phyloP scores from a whole-genome alignment of 257 asterid genomes.

The Lantana camara region DNA sequence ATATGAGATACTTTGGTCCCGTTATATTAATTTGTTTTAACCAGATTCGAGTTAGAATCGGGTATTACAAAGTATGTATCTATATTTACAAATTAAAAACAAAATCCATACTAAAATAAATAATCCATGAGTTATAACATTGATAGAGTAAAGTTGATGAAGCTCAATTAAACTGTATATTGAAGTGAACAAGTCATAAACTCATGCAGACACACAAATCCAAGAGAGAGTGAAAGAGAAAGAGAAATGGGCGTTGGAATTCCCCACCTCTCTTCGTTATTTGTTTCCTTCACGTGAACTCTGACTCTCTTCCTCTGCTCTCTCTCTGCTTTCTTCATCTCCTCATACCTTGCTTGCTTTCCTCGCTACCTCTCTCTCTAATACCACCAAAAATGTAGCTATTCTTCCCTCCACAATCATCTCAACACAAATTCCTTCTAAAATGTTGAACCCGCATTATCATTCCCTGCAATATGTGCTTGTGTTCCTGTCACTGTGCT shows the following conservation, averaged over 20 bases:
- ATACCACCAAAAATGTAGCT: neutral
- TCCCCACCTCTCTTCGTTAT: slow-evolving; percentile 41
- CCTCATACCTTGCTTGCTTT: slow-evolving; percentile 25
- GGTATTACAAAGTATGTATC: too few relatives aligned
- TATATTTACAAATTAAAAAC: too few relatives aligned
- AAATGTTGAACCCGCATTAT: slow-evolving; percentile 22
- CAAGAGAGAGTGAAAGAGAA: slow-evolving; percentile 8
- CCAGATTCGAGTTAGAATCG: too few relatives aligned
- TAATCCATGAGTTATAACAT: too few relatives aligned
- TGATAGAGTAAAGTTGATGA: too few relatives aligned
- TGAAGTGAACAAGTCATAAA: neutral
- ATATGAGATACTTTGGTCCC: too few relatives aligned
- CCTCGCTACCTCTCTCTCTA: neutral
- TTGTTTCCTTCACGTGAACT: slow-evolving; percentile 60
- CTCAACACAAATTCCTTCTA: neutral
- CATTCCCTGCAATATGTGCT: slow-evolving; percentile 18
- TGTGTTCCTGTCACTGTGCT: slow-evolving; percentile 21
- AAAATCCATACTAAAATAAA: too few relatives aligned
- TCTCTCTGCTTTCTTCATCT: slow-evolving; percentile 30
- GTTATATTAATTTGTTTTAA: too few relatives aligned
- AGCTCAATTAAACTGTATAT: neutral
- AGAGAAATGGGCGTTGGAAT: slow-evolving; percentile 16
- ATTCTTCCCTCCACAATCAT: too few relatives aligned
- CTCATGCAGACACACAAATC: neutral
- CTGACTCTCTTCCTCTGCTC: slow-evolving; percentile 47